A percentile compares a stretch with the other conserved stretches of the same genome.
These are phyloP conservation scores for Staphylotrichum longicolle DNA, from an alignment of 495 filamentous ascomycete genomes.

Conservation along the genomic window DNA sequence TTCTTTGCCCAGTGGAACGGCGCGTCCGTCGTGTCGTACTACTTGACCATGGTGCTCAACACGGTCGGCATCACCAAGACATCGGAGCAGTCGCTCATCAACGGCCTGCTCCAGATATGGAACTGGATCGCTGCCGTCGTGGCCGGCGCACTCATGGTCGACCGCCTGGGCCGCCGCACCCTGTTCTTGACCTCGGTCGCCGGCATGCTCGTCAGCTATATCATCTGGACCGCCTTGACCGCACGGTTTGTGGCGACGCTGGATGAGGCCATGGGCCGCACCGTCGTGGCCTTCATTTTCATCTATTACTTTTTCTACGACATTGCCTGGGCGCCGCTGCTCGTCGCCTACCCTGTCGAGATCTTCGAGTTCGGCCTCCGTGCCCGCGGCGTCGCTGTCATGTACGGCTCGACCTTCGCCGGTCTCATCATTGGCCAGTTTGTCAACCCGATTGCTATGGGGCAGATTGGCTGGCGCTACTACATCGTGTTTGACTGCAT, in stretches of 20 bases:
- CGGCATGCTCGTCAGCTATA: constrained; percentile 54
- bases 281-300: constrained; percentile 47
- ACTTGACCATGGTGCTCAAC: constrained; percentile 37
- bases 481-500: constrained; percentile 46
- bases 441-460: constrained; percentile 50
- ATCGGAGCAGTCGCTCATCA: constrained; percentile 41
- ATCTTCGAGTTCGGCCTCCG: constrained; percentile 44
- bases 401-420: constrained; percentile 45
- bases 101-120: constrained; percentile 41
- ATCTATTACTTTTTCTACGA: constrained; percentile 56
- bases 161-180: constrained; percentile 46
- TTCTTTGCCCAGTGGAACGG: constrained; percentile 39
- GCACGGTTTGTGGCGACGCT: constrained; percentile 41
- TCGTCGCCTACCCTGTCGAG: constrained; percentile 40
- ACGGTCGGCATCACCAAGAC: constrained; percentile 40
- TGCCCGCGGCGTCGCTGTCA: constrained; percentile 48
- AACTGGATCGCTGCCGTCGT: constrained; percentile 36
- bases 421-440: constrained; percentile 46
- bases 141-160: constrained; percentile 42
- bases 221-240: constrained; percentile 52
- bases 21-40: constrained; percentile 37
- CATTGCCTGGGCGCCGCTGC: constrained; percentile 50
- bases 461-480: constrained; percentile 42
- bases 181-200: constrained; percentile 49
- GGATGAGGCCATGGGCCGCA: constrained; percentile 34